These are phyloP conservation scores for Mycena galericulata DNA, from an alignment of 768 basidiomycete species.

Conservation along the genomic window DNA sequence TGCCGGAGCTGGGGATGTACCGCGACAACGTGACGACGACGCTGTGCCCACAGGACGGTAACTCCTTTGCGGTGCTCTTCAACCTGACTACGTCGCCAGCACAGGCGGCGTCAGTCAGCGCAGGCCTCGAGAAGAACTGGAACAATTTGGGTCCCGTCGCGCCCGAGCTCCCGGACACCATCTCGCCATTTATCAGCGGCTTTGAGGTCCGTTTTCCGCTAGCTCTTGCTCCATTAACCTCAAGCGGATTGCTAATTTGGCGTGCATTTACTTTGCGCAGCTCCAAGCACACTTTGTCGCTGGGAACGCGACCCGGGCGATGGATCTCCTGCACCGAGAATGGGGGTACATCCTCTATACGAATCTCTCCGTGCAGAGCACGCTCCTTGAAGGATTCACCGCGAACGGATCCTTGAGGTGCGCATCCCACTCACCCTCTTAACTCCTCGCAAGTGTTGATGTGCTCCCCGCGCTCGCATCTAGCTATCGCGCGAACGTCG, in stretches of 20 bases:
- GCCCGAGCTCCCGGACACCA: slow-evolving; percentile 69
- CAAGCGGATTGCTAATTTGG: background rate
- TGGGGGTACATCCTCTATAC: slow-evolving; percentile 75
- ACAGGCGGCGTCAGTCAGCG: slow-evolving; percentile 57
- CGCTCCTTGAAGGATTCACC: slow-evolving; percentile 69
- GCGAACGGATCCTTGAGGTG: slow-evolving; percentile 67
- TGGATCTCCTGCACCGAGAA: slow-evolving; percentile 64
- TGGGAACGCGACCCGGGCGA: slow-evolving; percentile 61
- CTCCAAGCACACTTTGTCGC: slow-evolving; percentile 69
- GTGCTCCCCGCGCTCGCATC: background rate
- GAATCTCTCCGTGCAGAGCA: slow-evolving; percentile 65
- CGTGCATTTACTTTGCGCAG: slow-evolving; percentile 40
- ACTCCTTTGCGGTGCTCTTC: slow-evolving; percentile 66
- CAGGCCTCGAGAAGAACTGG: slow-evolving; percentile 64
- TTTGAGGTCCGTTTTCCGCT: slow-evolving; percentile 62
- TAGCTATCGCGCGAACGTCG: slow-evolving; percentile 64
- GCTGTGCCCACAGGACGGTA: slow-evolving; percentile 68
- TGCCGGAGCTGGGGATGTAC: slow-evolving; percentile 60
- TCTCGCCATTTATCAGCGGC: slow-evolving; percentile 69
- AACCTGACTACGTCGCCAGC: slow-evolving; percentile 57
- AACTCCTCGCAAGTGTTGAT: too few relatives aligned
- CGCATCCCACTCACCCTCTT: slow-evolving; percentile 19
- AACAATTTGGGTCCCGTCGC: slow-evolving; percentile 63
- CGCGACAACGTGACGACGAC: slow-evolving; percentile 66
- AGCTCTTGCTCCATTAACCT: too few relatives aligned